Conservation (phyloP, 768 basidiomycete genomes). For the Leccinum obscurum region DNA sequence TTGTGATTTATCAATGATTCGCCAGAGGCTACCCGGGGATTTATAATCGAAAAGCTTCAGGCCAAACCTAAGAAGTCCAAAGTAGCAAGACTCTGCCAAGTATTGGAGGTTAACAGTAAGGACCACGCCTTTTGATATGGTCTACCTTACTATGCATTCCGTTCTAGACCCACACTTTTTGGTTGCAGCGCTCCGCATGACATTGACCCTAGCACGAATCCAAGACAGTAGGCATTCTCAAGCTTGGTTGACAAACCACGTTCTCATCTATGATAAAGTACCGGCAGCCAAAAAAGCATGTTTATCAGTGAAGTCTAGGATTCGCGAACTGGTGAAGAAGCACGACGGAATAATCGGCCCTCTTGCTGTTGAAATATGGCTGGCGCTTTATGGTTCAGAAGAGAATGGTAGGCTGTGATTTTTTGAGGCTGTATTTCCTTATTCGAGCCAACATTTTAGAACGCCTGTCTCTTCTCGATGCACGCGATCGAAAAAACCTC, state of each 20-base stretch:
- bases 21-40: slow-evolving; percentile 11
- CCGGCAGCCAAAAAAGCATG: no score
- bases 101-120: slow-evolving; percentile 18
- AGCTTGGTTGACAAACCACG: background rate
- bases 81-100: slow-evolving; percentile 8
- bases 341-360: slow-evolving; percentile 12
- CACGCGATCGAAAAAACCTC: no score
- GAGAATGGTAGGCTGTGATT: slow-evolving; percentile 5
- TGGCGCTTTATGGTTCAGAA: slow-evolving; percentile 10
- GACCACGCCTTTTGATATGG: background rate
- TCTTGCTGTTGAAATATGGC: slow-evolving; percentile 23
- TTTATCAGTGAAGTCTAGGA: background rate
- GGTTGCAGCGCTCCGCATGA: slow-evolving; percentile 19
- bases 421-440: background rate
- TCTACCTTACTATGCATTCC: background rate
- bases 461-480: no score
- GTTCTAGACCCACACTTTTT: slow-evolving; percentile 11
- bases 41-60: background rate
- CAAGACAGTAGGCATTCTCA: slow-evolving; percentile 8
- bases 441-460: no score
- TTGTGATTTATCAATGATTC: background rate
- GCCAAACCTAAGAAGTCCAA: background rate
- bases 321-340: slow-evolving; percentile 13
- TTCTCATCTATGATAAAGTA: background rate
- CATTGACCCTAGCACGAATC: slow-evolving; percentile 15